Evolutionary conservation across 148 eudicot genomes (phyloP).

Genomic region (Diospyros kaki): DNA sequence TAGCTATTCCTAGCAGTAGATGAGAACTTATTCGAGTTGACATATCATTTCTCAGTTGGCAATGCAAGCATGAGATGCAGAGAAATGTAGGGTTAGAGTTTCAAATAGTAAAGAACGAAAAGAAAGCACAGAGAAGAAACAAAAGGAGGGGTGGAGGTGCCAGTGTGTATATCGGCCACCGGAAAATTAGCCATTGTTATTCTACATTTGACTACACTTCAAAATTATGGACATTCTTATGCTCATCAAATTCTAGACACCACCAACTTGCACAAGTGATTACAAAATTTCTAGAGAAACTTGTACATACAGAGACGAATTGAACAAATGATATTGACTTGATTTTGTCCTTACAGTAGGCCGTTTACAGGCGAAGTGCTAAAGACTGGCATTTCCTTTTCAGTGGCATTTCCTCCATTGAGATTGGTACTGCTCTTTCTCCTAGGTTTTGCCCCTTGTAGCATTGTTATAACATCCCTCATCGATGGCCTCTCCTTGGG

Average conservation of each 20-base stretch:
- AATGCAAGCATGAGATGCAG: no score
- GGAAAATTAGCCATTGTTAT: background rate
- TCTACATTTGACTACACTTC: background rate
- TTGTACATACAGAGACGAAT: slow-evolving; percentile 3
- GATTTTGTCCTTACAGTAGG: slow-evolving; percentile 31
- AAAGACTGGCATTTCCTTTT: slow-evolving; percentile 62
- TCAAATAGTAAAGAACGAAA: no score
- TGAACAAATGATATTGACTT: background rate
- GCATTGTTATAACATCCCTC: slow-evolving; percentile 89
- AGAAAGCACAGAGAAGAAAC: no score
- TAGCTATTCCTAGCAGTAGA: no score
- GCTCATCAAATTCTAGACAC: background rate
- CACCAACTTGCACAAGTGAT: slow-evolving; percentile 1
- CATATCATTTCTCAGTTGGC: no score
- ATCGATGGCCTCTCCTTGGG: slow-evolving; percentile 96
- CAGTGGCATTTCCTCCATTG: slow-evolving; percentile 27
- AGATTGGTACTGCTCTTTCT: slow-evolving; percentile 54
- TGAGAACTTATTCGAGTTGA: no score
- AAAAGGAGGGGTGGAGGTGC: no score
- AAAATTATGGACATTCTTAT: background rate
- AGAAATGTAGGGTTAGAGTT: no score
- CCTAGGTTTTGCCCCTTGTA: slow-evolving; percentile 85
- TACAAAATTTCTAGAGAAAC: background rate
- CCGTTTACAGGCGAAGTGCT: slow-evolving; percentile 73
- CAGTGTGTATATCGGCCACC: no score